These are phyloP conservation scores for Clarireedia monteithiana DNA, from an alignment of 2,329 filamentous ascomycete genomes.

Conservation along the genomic window DNA sequence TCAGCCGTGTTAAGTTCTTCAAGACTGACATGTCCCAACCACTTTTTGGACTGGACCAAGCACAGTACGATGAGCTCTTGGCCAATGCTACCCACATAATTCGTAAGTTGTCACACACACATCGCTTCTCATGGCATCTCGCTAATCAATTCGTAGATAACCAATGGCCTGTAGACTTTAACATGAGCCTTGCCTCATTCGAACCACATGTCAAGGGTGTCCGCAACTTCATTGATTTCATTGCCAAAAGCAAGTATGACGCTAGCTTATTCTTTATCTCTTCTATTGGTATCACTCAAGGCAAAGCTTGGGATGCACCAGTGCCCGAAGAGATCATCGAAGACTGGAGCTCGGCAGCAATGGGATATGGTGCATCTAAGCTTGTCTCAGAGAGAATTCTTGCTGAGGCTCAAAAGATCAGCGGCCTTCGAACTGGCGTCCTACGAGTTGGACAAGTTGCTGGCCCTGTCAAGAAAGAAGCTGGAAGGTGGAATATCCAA, in stretches of 20 bases:
- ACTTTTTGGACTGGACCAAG: constrained; percentile 38
- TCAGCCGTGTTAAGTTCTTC: constrained; percentile 39
- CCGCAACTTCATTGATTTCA: constrained; percentile 31
- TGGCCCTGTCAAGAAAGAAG: constrained; percentile 30
- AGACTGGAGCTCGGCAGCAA: constrained; percentile 28
- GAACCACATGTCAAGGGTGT: constrained; percentile 32
- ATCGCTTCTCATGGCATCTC: neutral
- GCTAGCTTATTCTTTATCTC: constrained; percentile 24
- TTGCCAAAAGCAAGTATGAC: constrained; percentile 4
- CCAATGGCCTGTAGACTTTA: constrained; percentile 34
- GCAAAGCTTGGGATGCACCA: constrained; percentile 5
- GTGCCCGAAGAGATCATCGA: constrained; percentile 33
- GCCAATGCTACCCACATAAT: constrained; percentile 19
- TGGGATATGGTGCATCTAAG: constrained; percentile 24
- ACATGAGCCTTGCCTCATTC: constrained; percentile 30
- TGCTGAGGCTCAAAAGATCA: constrained; percentile 30
- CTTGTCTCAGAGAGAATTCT: constrained; percentile 33
- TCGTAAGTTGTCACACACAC: constrained; percentile 24
- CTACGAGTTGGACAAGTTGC: constrained; percentile 42
- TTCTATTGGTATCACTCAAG: constrained; percentile 16
- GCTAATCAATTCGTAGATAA: constrained; percentile 7
- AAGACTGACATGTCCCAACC: constrained; percentile 40
- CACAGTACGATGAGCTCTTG: constrained; percentile 10
- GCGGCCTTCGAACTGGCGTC: constrained; percentile 33
- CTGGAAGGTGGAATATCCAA: constrained; percentile 45